Evolutionary conservation across 768 basidiomycete genomes (phyloP).

Genomic region (Lactarius hatsudake): DNA sequence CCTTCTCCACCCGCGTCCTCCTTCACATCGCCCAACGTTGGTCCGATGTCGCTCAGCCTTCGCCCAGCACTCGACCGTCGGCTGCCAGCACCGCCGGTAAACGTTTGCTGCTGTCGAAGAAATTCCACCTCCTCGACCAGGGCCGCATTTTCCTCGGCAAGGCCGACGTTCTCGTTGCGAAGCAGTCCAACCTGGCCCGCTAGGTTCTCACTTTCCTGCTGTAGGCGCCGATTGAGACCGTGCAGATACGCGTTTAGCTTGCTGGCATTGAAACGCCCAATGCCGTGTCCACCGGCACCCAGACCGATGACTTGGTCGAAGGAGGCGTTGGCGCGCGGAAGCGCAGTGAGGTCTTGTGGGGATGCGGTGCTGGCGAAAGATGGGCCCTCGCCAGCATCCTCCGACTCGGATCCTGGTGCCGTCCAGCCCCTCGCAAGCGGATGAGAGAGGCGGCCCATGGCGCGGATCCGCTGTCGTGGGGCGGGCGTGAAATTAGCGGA

Average conservation of each 20-base stretch:
- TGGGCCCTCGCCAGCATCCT: conserved; percentile 48
- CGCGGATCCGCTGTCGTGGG: conserved; percentile 44
- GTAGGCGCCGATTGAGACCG: conserved; percentile 75
- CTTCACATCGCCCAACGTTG: conserved; percentile 54
- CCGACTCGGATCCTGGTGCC: conserved; percentile 29
- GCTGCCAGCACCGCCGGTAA: conserved; percentile 30
- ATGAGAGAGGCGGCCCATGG: conserved; percentile 51
- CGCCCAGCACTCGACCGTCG: conserved; percentile 38
- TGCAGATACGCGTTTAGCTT: conserved; percentile 88
- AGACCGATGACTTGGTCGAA: conserved; percentile 83
- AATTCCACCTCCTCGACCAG: conserved; percentile 25
- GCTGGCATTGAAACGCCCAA: conserved; percentile 77
- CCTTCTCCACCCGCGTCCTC: conserved; percentile 63
- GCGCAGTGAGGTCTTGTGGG: conserved; percentile 83
- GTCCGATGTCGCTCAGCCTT: conserved; percentile 51
- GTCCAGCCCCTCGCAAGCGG: conserved; percentile 57
- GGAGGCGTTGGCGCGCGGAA: conserved; percentile 77
- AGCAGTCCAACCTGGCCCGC: conserved; percentile 51
- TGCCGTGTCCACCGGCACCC: conserved; percentile 60
- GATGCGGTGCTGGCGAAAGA: conserved; percentile 83
- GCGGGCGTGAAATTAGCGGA: conserved; percentile 67
- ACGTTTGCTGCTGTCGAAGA: conserved; percentile 21
- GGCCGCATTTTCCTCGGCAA: conserved; percentile 25
- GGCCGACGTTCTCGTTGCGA: conserved; percentile 41
- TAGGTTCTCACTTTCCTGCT: conserved; percentile 79